Conservation (phyloP, 371 early-diverging fungal species). For the Syncephalastrum monosporum region DNA sequence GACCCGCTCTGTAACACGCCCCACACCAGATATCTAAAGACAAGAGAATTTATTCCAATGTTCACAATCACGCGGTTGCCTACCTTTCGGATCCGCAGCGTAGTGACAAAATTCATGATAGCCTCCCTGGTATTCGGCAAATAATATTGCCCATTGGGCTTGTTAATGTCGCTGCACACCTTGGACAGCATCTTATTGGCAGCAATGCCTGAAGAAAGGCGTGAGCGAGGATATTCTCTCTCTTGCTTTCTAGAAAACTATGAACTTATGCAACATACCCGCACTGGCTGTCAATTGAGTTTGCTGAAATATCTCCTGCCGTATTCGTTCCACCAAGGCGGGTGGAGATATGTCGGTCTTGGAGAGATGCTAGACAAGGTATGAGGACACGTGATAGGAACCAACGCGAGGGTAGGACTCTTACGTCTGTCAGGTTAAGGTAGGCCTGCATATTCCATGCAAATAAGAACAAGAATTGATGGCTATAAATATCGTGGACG, state of each 20-base stretch:
- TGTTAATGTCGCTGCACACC: slow-evolving; percentile 61
- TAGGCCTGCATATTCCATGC: slow-evolving; percentile 39
- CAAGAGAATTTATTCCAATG: background rate
- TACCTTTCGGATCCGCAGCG: slow-evolving; percentile 33
- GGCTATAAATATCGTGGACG: background rate
- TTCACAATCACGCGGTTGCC: background rate
- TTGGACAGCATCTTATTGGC: slow-evolving; percentile 62
- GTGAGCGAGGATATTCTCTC: background rate
- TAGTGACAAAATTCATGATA: slow-evolving; percentile 28
- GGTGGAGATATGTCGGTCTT: slow-evolving; percentile 43
- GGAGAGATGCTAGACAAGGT: slow-evolving; percentile 28
- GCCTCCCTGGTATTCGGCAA: slow-evolving; percentile 31
- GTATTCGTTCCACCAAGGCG: slow-evolving; percentile 52
- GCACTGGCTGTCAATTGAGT: slow-evolving; percentile 66
- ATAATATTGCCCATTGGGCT: slow-evolving; percentile 66
- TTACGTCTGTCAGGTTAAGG: slow-evolving; percentile 56
- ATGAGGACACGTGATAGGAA: background rate
- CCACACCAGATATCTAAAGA: slow-evolving; percentile 39
- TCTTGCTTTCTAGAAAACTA: background rate
- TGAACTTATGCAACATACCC: slow-evolving; percentile 19
- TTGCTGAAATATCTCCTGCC: slow-evolving; percentile 50
- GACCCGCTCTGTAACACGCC: slow-evolving; percentile 48
- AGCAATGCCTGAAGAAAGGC: slow-evolving; percentile 46
- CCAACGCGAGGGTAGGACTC: background rate
- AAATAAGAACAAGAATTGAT: background rate